These are phyloP conservation scores for Mortierella sp. DNA, from an alignment of 371 early-diverging fungal genomes.

Conservation along the genomic window DNA sequence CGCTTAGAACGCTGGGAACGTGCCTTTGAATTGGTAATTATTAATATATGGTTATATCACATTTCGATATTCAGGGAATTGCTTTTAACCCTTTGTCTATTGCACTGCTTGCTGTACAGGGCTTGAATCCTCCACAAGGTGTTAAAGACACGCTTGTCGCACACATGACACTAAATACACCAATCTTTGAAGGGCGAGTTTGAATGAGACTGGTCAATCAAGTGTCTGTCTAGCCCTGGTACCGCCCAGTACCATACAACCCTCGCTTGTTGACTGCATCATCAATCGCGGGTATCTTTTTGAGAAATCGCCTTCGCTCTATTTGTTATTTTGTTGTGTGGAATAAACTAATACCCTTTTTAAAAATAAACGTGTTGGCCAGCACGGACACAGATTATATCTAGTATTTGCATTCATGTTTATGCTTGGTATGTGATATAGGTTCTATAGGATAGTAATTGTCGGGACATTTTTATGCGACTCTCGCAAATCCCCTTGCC, in stretches of 20 bases:
- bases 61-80: not conserved
- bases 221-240: too few species aligned
- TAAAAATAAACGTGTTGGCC: not conserved
- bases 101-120: slow-evolving; percentile 13
- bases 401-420: too few species aligned
- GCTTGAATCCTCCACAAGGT: slow-evolving; percentile 57
- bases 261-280: too few species aligned
- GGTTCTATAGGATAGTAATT: too few species aligned
- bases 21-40: slow-evolving; percentile 46
- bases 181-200: slow-evolving; percentile 51
- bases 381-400: too few species aligned
- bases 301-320: too few species aligned
- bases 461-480: too few species aligned
- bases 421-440: too few species aligned
- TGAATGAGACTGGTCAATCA: slow-evolving; percentile 6
- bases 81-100: not conserved
- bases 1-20: slow-evolving; percentile 63
- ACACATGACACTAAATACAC: slow-evolving; percentile 22
- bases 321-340: too few species aligned
- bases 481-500: slow-evolving; percentile 29
- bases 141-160: slow-evolving; percentile 45
- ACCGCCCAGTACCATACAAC: too few species aligned
- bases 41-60: not conserved
- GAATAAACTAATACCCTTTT: too few species aligned
- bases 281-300: too few species aligned